Base-by-base conservation (phyloP, 129 eudicot species). In the Centrapalus pauciflorus region DNA sequence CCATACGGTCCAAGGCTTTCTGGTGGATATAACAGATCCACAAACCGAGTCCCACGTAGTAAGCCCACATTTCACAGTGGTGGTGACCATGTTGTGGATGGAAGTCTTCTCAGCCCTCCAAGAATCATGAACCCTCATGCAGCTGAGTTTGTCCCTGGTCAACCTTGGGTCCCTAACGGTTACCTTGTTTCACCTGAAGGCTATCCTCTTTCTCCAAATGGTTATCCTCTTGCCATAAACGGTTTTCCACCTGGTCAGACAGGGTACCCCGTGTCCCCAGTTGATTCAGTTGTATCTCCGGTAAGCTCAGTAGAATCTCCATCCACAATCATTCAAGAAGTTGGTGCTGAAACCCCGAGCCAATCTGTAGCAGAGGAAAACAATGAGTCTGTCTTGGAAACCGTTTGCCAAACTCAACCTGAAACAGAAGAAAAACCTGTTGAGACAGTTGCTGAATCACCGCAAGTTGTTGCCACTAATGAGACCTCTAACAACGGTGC, bases 121-220 rank as follows among this genome's bases (percentile, higher is more conserved):
- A 69, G 76, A 64, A 82, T 85, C 48, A 92, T 92, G 98, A 92
- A 88, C 75, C 98, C 98, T n/a, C 98, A 85, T 70, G 98, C 98
- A 8, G 87, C 95, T 28, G 96, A 88, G 82, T 92, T 92, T 78
- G 84, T 92, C 25, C 95, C 96, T 5, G 71, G 82, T 48, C 96
- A 92, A 69, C 89, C 89, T 2, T 92, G 98, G 98, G 81, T 85
- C 43, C 87, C 89, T 16, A 84, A 88, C 50, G 94, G 96, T 51
- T 90, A 87, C 71, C 56, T 84, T 19, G 82, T 77, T 29, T 48
- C 91, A 48, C 63, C 89, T 19, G 85, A 83, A 64, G 90, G 85
- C 10, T 82, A 81, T 46, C 83, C 93, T 25, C 45, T 83, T 28
- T 66, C 87, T 27, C 87, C 83, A 20, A 86, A 80, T 59, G 86